Evolutionary conservation across 2,329 filamentous ascomycete genomes (phyloP), one percentile per base, ranked within the genome.

Genomic region (Truncatella angustata): DNA sequence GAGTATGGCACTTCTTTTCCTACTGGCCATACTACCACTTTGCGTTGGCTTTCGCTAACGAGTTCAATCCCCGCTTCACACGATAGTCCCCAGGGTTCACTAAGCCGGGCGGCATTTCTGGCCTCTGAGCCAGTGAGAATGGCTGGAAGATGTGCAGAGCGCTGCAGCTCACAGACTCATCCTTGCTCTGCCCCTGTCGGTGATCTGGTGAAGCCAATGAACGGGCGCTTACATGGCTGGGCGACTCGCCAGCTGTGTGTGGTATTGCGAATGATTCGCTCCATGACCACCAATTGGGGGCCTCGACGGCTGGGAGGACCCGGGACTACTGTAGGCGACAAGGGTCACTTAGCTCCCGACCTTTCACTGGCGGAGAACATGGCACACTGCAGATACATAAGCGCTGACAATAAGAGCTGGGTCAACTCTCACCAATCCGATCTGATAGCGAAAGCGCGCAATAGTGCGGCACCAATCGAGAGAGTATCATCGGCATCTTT

Each of bases 171-270:
- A 54, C 40, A 42, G 49, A 21, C 35, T 40, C 45, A 24, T 36
- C 46, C 23, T 35, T 47, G 20, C 9, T 12, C 6, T 23, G 4
- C 40, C 48, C 51, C n/a, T 53, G 51, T 35, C 47, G 42, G 16
- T 49, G 50, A 58, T 58, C 57, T 18, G 36, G 39, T 24, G 56
- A n/a, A 42, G 53, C 65, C 66, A 67, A 66, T 67, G 50, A 53
- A 54, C 58, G 50, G 55, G 48, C 40, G 49, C 39, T 47, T 50
- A 46, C 51, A 50, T 37, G 49, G 49, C 48, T 60, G 51, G 60
- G 64, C 64, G 63, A 64, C 57, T 60, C 66, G 64, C 66, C 58
- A 58, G 53, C 54, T 50, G 55, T 56, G 60, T 55, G 56, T 53
- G 55, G 53, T 51, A 54, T 55, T 54, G 47, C 54, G 50, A 40